These are phyloP conservation scores for Zangia roseola DNA, from an alignment of 768 basidiomycete genomes.

Conservation along the genomic window DNA sequence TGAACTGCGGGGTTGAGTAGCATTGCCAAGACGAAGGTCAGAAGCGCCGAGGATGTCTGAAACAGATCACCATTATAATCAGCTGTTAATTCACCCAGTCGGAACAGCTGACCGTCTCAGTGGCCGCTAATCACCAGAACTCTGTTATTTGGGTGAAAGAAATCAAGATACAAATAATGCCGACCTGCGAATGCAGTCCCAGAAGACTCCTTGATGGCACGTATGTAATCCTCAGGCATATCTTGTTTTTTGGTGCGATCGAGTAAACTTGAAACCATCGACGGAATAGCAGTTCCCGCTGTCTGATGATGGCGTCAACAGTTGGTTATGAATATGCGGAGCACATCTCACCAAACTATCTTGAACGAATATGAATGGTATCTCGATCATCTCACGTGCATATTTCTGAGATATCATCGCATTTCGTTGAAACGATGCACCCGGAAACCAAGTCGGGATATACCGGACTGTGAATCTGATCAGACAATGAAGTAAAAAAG, in stretches of 20 bases:
- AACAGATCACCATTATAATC: neutral
- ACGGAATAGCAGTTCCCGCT: constrained; percentile 23
- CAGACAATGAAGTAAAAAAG: neutral
- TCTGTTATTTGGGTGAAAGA: neutral
- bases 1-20: constrained; percentile 36
- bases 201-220: constrained; percentile 28
- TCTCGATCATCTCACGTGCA: constrained; percentile 23
- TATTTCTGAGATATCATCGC: constrained; percentile 25
- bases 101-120: constrained; percentile 25
- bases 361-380: constrained; percentile 34
- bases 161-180: neutral
- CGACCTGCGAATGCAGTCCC: constrained; percentile 32
- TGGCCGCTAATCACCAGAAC: constrained; percentile 20
- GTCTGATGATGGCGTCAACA: constrained; percentile 11
- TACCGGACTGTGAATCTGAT: constrained; percentile 27
- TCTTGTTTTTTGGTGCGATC: constrained; percentile 8
- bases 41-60: constrained; percentile 34
- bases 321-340: neutral
- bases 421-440: constrained; percentile 33
- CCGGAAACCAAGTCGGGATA: constrained; percentile 42
- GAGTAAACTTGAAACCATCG: constrained; percentile 28
- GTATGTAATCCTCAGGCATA: constrained; percentile 5
- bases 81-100: neutral
- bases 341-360: constrained; percentile 29
- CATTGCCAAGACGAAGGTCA: constrained; percentile 37